These are phyloP conservation scores for Trichocladium uniseriatum DNA, from an alignment of 495 filamentous ascomycete species.

Conservation along the genomic window DNA sequence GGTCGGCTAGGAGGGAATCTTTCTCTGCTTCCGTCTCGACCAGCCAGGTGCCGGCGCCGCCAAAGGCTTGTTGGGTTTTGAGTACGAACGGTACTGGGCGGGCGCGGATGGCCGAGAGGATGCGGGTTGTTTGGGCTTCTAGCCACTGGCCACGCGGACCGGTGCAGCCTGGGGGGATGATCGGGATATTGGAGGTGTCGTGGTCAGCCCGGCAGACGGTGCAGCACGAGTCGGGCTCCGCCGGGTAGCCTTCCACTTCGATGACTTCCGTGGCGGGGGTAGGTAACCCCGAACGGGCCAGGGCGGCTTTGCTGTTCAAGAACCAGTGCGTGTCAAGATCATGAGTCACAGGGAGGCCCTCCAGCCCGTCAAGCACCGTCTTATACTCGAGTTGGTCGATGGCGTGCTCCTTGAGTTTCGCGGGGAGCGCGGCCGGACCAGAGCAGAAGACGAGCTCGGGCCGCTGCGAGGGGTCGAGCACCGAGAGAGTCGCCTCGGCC, in stretches of 20 bases:
- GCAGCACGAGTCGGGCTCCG: conserved; percentile 11
- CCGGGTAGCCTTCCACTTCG: not conserved
- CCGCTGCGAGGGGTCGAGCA: conserved; percentile 17
- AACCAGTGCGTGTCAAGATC: conserved; percentile 24
- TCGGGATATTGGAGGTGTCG: not conserved
- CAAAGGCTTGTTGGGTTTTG: conserved; percentile 30
- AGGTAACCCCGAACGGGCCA: conserved; percentile 19
- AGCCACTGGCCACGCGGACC: conserved; percentile 20
- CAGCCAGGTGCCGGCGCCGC: conserved; percentile 30
- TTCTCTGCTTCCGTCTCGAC: conserved; percentile 13
- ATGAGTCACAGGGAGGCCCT: conserved; percentile 15
- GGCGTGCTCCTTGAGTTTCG: conserved; percentile 13
- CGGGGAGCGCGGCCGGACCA: conserved; percentile 17
- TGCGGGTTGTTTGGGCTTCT: conserved; percentile 10
- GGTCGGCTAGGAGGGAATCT: conserved; percentile 13
- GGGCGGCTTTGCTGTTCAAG: conserved; percentile 24
- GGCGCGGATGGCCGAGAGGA: conserved; percentile 9
- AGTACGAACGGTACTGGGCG: conserved; percentile 24
- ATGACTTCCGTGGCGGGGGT: conserved; percentile 18
- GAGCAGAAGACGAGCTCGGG: conserved; percentile 24
- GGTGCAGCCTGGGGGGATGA: conserved; percentile 16
- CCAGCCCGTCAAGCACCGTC: conserved; percentile 18
- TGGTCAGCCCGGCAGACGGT: conserved; percentile 3
- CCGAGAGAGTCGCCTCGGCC: conserved; percentile 22
- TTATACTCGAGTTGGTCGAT: conserved; percentile 24